phyloP scores from a whole-genome alignment of 345 rosid genomes.

The Toxicodendron radicans region DNA sequence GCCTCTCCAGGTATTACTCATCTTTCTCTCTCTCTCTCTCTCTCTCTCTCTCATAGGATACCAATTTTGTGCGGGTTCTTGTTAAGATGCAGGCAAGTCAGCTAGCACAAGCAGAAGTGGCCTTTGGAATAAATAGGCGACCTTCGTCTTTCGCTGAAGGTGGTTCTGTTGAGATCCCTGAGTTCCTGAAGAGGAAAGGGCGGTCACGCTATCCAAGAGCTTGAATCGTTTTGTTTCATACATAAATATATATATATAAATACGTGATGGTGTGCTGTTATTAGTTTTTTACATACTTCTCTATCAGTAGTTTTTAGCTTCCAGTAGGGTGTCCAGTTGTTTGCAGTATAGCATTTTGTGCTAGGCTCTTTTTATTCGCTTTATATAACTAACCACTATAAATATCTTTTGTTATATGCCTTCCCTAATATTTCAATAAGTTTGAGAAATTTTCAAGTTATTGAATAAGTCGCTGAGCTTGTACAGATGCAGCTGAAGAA shows the following conservation, averaged over 20 bases:
- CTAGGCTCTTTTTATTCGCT: slow-evolving; percentile 11
- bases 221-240: slow-evolving; percentile 23
- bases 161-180: slow-evolving; percentile 82
- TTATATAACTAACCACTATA: background rate
- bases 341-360: slow-evolving; percentile 11
- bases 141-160: slow-evolving; percentile 67
- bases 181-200: slow-evolving; percentile 92
- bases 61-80: slow-evolving; percentile 14
- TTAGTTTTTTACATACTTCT: background rate
- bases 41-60: background rate
- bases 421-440: slow-evolving; percentile 5
- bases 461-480: slow-evolving; percentile 21
- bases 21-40: slow-evolving; percentile 16
- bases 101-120: slow-evolving; percentile 49
- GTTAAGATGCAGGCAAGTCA: slow-evolving; percentile 51
- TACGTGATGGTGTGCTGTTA: background rate
- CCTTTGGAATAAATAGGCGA: slow-evolving; percentile 56
- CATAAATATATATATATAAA: background rate
- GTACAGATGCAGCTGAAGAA: slow-evolving; percentile 16
- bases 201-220: slow-evolving; percentile 86
- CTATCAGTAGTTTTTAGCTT: slow-evolving; percentile 5
- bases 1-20: slow-evolving; percentile 59
- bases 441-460: background rate
- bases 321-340: slow-evolving; percentile 10
- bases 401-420: background rate